Evolutionary conservation across 179 eudicot genomes (phyloP), one percentile per base, ranked within the genome.

Genomic region (Amaranthus tricolor): DNA sequence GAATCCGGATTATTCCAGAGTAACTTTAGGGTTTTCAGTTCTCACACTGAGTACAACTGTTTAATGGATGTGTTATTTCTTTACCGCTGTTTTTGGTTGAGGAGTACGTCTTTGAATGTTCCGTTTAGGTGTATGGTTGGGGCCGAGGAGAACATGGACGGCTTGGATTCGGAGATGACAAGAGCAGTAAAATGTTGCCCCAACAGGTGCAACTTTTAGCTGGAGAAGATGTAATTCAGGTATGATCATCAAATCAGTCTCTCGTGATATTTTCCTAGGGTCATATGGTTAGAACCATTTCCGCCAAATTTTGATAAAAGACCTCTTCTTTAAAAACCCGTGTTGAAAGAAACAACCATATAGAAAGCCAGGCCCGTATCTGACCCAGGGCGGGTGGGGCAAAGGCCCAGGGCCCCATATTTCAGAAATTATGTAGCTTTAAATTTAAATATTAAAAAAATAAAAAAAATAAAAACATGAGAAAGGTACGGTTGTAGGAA

Each of bases 81-180:
- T 19, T 44, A 10, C 17, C 1, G n/a, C 48, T 53, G 16, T 69
- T 17, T 0, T 53, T 52, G 60, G 60, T 14, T 64, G 71, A 50
- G 65, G 48, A 59, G 61, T 52, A 51, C 51, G 14, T 31, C 13
- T 4, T 58, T 70, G 64, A 50, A 16, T 72, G 15, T 65, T 17
- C 57, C 6, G 56, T 77, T 19, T 81, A 95, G 99, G 99, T 95
- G 49, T 95, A 87, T 79, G 93, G 97, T 24, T 95, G 99, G 99
- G 99, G 99, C 62, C 89, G 99, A 87, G 99, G 99, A 69, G 99
- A 95, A 71, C 99, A 95, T 70, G 99, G 99, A 63, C 88, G 99
- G 76, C 93, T 95, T 68, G 99, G 99, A 72, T 95, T 92, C 80
- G 99, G 99, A 57, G 99, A 95, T 82, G 99, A 95, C 82, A 95